Percentiles rank a stretch among this genome's conserved stretches.
These are phyloP conservation scores for Pythium sukuiense DNA, from an alignment of 352 stramenopile genomes.

Conservation along the genomic window DNA sequence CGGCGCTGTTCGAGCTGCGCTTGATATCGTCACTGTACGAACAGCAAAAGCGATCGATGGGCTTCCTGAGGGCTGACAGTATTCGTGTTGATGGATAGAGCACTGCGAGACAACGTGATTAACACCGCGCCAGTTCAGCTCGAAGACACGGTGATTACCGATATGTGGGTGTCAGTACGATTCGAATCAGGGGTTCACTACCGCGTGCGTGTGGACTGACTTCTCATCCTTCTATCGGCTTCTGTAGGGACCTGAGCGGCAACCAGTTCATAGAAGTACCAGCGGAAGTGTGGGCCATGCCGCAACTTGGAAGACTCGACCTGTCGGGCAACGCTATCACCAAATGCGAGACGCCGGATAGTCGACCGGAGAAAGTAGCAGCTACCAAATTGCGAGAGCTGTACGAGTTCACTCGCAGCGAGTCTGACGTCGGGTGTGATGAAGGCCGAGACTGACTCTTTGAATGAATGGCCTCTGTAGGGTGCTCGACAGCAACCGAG, in stretches of 20 bases:
- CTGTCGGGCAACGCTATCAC: conserved; percentile 33
- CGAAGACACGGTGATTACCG: conserved; percentile 31
- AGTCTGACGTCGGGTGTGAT: no score
- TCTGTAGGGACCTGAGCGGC: conserved; percentile 27
- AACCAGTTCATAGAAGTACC: conserved; percentile 34
- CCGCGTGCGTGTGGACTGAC: no score
- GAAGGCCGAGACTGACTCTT: neutral
- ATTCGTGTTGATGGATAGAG: neutral
- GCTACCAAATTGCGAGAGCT: conserved; percentile 10
- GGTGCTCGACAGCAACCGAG: conserved; percentile 24
- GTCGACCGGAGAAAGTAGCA: neutral
- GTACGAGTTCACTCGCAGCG: conserved; percentile 8
- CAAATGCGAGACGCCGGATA: conserved; percentile 18
- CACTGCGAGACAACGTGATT: conserved; percentile 30
- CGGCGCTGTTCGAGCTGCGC: conserved; percentile 33
- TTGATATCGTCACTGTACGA: conserved; percentile 34
- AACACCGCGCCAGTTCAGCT: conserved; percentile 37
- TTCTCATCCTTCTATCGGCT: no score
- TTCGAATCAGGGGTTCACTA: neutral
- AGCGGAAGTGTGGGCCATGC: conserved; percentile 35
- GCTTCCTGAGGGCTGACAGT: neutral
- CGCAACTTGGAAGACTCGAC: conserved; percentile 27
- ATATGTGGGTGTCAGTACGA: conserved; percentile 31
- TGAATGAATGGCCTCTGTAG: neutral
- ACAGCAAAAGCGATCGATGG: neutral